These are phyloP conservation scores for Tetradesmus lagerheimii DNA, from an alignment of 139 green algal species.

Conservation along the genomic window DNA sequence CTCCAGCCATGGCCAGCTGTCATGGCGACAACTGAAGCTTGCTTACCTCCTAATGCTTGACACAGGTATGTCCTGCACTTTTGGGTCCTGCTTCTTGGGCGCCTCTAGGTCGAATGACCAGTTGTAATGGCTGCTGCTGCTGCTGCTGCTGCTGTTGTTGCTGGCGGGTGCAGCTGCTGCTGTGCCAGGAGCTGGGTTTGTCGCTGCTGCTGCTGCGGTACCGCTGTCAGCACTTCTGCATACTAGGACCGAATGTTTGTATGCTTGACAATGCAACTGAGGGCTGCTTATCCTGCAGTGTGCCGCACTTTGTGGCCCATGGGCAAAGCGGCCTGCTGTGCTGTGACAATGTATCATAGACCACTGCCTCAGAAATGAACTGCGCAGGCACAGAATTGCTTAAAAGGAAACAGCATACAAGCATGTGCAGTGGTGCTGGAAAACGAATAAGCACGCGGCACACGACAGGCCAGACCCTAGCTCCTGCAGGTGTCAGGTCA, in stretches of 20 bases:
- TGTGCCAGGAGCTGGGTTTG: neutral
- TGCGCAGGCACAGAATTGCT: too few species aligned
- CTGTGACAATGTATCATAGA: neutral
- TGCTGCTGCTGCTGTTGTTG: neutral
- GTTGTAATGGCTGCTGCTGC: conserved; percentile 52
- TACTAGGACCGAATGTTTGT: neutral
- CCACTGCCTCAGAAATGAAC: too few species aligned
- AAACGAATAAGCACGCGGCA: too few species aligned
- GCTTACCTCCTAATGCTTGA: conserved; percentile 52
- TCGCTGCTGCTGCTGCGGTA: neutral
- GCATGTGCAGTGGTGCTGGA: too few species aligned
- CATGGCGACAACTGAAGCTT: neutral
- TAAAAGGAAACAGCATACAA: too few species aligned
- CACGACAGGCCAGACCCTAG: neutral
- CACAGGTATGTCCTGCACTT: conserved; percentile 62
- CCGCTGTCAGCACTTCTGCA: neutral
- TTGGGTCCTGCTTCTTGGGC: conserved; percentile 15
- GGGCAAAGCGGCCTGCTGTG: neutral
- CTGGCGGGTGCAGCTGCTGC: neutral
- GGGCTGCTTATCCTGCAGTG: neutral
- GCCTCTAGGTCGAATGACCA: conserved; percentile 46
- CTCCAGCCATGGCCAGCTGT: neutral
- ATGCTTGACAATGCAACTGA: neutral
- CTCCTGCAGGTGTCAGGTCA: neutral
- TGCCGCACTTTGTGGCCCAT: neutral